A percentile compares a stretch with the other conserved stretches of the same genome.
Conservation (phyloP, 2,329 filamentous ascomycete genomes). For the Coniochaeta prunicola region DNA sequence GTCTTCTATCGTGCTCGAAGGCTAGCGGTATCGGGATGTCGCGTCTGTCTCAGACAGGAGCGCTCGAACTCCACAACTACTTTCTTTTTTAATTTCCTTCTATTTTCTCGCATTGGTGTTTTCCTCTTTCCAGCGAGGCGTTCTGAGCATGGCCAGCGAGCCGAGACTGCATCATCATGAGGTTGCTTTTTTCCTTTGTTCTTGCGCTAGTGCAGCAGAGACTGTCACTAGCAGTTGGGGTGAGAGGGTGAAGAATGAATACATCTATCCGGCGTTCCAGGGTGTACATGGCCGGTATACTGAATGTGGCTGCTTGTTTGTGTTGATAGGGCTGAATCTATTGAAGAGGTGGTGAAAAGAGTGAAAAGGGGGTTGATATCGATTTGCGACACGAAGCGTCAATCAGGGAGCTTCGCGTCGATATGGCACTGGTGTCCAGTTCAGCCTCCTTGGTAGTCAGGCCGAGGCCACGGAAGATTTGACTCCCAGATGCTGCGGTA, state of each 20-base stretch:
- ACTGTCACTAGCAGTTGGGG: not conserved
- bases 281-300: not conserved
- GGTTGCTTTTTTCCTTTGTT: conserved; percentile 3
- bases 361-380: not conserved
- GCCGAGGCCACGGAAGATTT: no score
- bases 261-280: not conserved
- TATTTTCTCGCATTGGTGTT: conserved; percentile 2
- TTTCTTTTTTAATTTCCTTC: not conserved
- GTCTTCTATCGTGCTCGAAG: not conserved
- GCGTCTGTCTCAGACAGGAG: not conserved
- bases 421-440: no score
- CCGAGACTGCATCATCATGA: conserved; percentile 9
- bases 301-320: not conserved
- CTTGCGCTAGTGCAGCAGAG: not conserved
- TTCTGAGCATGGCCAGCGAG: conserved; percentile 5
- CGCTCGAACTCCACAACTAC: not conserved
- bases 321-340: not conserved
- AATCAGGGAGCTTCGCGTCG: not conserved
- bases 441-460: no score
- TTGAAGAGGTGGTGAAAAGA: not conserved
- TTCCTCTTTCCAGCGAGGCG: not conserved
- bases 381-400: not conserved
- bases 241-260: not conserved
- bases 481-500: no score
- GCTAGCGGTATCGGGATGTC: not conserved